Evolutionary conservation across 306 rosid genomes (phyloP), one percentile per base, ranked within the genome.

Genomic region (Acacia crassicarpa): DNA sequence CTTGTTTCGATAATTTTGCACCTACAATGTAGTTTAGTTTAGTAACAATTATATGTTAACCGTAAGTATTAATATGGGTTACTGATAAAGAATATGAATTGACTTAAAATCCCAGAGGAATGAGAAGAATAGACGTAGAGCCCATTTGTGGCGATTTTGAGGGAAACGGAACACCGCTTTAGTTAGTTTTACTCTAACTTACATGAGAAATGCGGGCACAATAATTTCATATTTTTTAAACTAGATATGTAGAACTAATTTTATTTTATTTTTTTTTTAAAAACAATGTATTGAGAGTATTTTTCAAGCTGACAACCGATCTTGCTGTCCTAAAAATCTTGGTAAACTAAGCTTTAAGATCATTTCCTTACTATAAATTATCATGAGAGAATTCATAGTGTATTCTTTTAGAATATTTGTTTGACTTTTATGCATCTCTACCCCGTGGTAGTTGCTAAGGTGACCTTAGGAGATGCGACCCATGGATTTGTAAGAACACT

Each of bases 371-470:
- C 33, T 35, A 45, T 7, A 81, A 71, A 71, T 43, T 43, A 14
- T 43, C 17, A 41, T 4, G 6, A 2, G 1, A 45, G 53, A 44
- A 23, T 43, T 14, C 20, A 13, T 13, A 43, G 19, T 75, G 73
- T 73, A 44, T 63, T 76, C 72, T 65, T 23, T 71, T 67, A 1
- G 32, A 67, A 67, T 82, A 59, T 58, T 38, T 77, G 74, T 83
- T 81, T 75, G 74, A n/a, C 82, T 80, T 81, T 72, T 81, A 82
- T 80, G 78, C 77, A 35, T 72, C 68, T 87, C 78, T 81, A 66
- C 61, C 76, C 82, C 83, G 53, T 66, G 82, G 81, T 83, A 71
- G 75, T 84, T 79, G 66, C 82, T 66, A 62, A 74, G 84, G 84
- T 74, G 80, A 81, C 82, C 78, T 84, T 83, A 80, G 79, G 66